Evolutionary conservation across 2,329 filamentous ascomycete species (phyloP).

Genomic region (Ascomycota sp.): DNA sequence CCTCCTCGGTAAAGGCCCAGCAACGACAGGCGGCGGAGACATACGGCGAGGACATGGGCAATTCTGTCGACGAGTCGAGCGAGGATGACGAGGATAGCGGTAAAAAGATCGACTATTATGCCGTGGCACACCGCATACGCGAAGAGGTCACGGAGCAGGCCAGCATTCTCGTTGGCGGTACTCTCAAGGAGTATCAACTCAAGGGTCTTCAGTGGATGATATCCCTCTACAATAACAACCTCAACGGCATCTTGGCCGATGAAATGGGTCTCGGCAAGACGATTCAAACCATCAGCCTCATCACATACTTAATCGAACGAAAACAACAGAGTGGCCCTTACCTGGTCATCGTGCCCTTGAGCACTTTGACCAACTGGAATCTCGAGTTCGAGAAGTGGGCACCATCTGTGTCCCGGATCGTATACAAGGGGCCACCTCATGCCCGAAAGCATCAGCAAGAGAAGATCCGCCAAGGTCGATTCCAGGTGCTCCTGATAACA

Average conservation of each 20-base stretch:
- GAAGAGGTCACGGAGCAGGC: conserved; percentile 77
- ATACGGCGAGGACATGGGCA: conserved; percentile 42
- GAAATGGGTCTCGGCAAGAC: conserved; percentile 99
- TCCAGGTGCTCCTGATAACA: conserved; percentile 89
- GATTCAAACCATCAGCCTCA: conserved; percentile 92
- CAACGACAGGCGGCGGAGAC: conserved; percentile 62
- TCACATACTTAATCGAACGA: conserved; percentile 90
- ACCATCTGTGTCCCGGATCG: conserved; percentile 61
- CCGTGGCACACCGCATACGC: conserved; percentile 85
- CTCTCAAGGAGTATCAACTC: conserved; percentile 88
- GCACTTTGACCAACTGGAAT: conserved; percentile 96
- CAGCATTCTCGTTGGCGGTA: conserved; percentile 69
- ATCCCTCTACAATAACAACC: conserved; percentile 97
- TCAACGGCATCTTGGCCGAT: conserved; percentile 94
- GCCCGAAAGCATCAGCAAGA: conserved; percentile 77
- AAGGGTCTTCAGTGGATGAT: conserved; percentile 99
- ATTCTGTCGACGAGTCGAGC: conserved; percentile 37
- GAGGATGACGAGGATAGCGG: conserved; percentile 47
- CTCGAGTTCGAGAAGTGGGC: conserved; percentile 98
- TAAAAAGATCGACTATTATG: conserved; percentile 93
- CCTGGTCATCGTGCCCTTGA: conserved; percentile 86
- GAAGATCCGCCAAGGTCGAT: conserved; percentile 78
- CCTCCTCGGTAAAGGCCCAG: conserved; percentile 81
- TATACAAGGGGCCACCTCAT: conserved; percentile 89
- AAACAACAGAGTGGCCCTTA: conserved; percentile 85